These are phyloP conservation scores for Oehlia diaphana DNA, from an alignment of 192 early-diverging fungal genomes.

Conservation along the genomic window DNA sequence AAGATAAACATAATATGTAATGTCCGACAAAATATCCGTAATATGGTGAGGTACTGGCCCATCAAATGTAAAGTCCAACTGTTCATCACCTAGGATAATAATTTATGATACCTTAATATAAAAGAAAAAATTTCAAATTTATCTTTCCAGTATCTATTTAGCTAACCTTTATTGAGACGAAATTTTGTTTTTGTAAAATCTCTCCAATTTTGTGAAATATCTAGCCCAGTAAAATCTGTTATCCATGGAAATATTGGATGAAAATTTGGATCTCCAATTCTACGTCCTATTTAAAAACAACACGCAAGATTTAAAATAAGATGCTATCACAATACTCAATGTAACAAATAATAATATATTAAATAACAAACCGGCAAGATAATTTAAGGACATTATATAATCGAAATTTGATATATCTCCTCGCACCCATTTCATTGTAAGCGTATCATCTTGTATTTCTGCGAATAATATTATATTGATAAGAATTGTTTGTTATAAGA, in stretches of 20 bases:
- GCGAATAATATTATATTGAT: background rate
- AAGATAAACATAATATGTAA: conserved; percentile 70
- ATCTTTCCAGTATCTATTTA: background rate
- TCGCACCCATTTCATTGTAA: conserved; percentile 70
- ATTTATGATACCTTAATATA: background rate
- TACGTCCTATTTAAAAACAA: conserved; percentile 45
- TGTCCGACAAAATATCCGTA: conserved; percentile 66
- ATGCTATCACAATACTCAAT: background rate
- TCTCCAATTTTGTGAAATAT: conserved; percentile 51
- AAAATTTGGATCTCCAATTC: conserved; percentile 63
- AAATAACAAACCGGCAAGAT: conserved; percentile 63
- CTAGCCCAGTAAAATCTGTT: conserved; percentile 60
- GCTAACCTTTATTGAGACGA: conserved; percentile 58
- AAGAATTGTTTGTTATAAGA: background rate
- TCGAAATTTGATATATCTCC: conserved; percentile 91
- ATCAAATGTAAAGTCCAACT: conserved; percentile 68
- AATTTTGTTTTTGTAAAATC: conserved; percentile 68
- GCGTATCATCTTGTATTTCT: conserved; percentile 48
- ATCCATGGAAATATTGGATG: conserved; percentile 73
- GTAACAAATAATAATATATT: background rate
- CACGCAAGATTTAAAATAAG: background rate
- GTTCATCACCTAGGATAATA: conserved; percentile 54
- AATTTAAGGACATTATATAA: conserved; percentile 91
- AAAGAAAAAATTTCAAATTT: background rate
- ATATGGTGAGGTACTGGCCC: conserved; percentile 69